A percentile compares a stretch with the other conserved stretches of the same genome.
phyloP scores from a whole-genome alignment of 139 green algal species.

The Volvox africanus region DNA sequence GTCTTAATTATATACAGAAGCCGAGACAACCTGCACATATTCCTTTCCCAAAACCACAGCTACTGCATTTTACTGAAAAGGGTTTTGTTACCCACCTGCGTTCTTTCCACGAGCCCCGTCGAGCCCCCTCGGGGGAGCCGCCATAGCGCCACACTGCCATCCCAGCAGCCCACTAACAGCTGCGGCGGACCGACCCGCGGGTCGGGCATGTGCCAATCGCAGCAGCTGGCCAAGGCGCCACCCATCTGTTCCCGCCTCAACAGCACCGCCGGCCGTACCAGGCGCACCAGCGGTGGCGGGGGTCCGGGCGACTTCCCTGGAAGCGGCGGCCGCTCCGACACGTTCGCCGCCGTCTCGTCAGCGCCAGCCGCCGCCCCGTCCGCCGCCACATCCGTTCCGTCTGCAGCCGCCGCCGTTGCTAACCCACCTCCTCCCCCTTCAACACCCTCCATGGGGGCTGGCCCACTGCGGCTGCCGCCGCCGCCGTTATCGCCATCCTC shows the following conservation, averaged over 20 bases:
- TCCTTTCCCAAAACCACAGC: no score
- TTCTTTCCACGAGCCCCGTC: background rate
- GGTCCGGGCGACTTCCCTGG: background rate
- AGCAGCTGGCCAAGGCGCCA: slow-evolving; percentile 61
- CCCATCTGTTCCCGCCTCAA: slow-evolving; percentile 33
- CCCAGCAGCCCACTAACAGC: slow-evolving; percentile 75
- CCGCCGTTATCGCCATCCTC: background rate
- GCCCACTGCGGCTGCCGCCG: background rate
- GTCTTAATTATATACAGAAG: no score
- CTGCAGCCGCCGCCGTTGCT: background rate
- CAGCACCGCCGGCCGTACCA: slow-evolving; percentile 38
- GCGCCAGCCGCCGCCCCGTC: background rate
- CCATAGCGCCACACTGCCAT: slow-evolving; percentile 69
- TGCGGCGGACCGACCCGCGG: slow-evolving; percentile 60
- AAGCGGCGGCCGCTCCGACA: background rate
- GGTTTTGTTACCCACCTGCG: background rate
- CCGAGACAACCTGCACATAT: no score
- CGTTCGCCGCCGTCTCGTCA: background rate
- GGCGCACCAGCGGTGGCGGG: background rate
- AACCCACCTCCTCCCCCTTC: background rate
- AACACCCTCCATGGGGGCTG: background rate
- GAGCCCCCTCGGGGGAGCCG: slow-evolving; percentile 35
- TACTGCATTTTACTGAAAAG: no score
- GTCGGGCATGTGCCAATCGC: slow-evolving; percentile 68
- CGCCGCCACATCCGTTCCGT: background rate